Base-by-base conservation (phyloP, 805 yeast species). In the Maudiozyma turicensis region DNA sequence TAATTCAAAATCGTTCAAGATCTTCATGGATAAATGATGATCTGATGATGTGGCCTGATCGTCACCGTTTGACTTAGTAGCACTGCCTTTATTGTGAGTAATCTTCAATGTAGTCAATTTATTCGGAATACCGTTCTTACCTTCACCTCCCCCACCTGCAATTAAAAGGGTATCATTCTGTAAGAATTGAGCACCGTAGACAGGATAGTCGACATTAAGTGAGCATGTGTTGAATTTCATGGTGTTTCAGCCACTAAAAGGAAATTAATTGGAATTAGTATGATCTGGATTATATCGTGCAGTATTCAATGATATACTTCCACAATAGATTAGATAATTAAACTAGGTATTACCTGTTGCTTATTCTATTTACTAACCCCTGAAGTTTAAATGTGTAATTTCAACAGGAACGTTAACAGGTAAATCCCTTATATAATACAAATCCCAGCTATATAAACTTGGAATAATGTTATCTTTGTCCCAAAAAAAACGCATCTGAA, bases 81-180 rank as follows among this genome's bases (percentile, higher is more conserved):
- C 14, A 34, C 14, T 34, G 26, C 15, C 11, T 20, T 20, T 13
- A 20, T n/a, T 20, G 2, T 20, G 26, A n/a, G 57, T 77, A 43
- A 84, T 71, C 40, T 76, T 65, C 41, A 84, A 64, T 2, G 82
- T 80, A 8, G 88, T 77, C 55, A 91, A 70, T 63, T 84, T 87
- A 67, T 91, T 91, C 38, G 91, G 86, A 48, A 91, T 82, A 35
- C 97, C 97, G 60, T 90, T 85, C 59, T 82, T 83, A 13, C 96
- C 96, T 65, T 87, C 96, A 31, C 98, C 98, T 31, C 97, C 97
- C 41, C 98, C 98, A 34, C 98, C 98, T 5, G 87, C 81, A 33
- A 84, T 84, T 43, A 89, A 64, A 30, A 89, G 64, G 1, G 80
- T 76, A 51, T 72, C 67, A 53, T 80, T 75, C 55, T 77, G 72